Base-by-base conservation (phyloP, 345 rosid species). In the Diplotaxis tenuifolia region DNA sequence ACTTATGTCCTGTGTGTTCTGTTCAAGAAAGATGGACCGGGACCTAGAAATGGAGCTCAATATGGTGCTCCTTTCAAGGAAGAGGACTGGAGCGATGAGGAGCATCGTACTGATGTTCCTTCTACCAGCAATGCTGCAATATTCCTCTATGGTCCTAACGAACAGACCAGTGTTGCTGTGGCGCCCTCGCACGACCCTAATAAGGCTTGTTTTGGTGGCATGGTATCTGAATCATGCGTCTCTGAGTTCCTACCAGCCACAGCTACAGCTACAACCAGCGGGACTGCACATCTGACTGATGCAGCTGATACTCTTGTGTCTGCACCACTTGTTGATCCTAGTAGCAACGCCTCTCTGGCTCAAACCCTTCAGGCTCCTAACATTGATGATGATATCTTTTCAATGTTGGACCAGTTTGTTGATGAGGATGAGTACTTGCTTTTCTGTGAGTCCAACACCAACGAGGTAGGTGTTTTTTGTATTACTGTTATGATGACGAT, bases 41-140 rank as follows among this genome's bases (percentile, higher is more conserved):
- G 98, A 64, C 98, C 98, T 9, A 89, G 93, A 77, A 89, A 94
- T 62, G 98, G 98, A 50, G 96, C 89, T 80, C 97, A 94, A 71
- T 94, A 94, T 78, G 97, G 98, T 16, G 98, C 98, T 18, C 96
- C 96, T 3, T 94, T 94, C 72, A 87, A 66, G 61, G 98, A 94
- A 75, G 98, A 94, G 77, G 97, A 81, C 4, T 94, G 97, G 97
- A 84, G 68, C 11, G 96, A 89, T 70, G 89, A 83, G 68, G 96
- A 84, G 36, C 62, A 25, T 3, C n/a, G 3, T 9, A 57, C 62
- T 32, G 56, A 19, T 15, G 16, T 57, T 36, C 68, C 53, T 59
- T n/a, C 47, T 4, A n/a, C 23, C 16, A 65, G 1, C 23, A 66
- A 28, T 65, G 23, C 58, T 22, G 2, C 56, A 25, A 36, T n/a